A percentile compares a stretch with the other conserved stretches of the same genome.
Conservation (phyloP, 768 basidiomycete species). For the Guyanaporus albipodus region DNA sequence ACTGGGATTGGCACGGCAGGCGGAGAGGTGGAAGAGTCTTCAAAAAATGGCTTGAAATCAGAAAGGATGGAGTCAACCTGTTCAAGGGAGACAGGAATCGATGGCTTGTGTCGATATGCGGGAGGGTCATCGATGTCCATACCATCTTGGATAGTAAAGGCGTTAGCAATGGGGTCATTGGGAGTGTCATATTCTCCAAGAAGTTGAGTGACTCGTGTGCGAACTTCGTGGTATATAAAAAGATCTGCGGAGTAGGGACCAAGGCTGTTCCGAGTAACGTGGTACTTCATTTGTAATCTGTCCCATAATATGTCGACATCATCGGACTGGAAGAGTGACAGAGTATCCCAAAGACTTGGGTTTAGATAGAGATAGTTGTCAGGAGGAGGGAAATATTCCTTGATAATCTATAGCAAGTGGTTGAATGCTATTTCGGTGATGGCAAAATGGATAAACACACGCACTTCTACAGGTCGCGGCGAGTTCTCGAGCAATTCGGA, state of each 20-base stretch:
- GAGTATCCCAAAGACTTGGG: conserved; percentile 50
- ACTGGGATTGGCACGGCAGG: conserved; percentile 39
- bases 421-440: conserved; percentile 1
- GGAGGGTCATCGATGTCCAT: conserved; percentile 31
- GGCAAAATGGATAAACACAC: conserved; percentile 6
- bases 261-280: conserved; percentile 55
- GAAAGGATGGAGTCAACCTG: conserved; percentile 49
- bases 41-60: conserved; percentile 40
- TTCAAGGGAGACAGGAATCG: conserved; percentile 39
- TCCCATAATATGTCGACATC: conserved; percentile 50
- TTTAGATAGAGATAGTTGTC: conserved; percentile 52
- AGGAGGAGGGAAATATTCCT: conserved; percentile 52
- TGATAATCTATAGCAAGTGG: conserved; percentile 43
- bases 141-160: conserved; percentile 14
- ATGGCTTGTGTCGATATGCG: conserved; percentile 9
- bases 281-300: conserved; percentile 60
- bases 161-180: conserved; percentile 16
- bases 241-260: conserved; percentile 75
- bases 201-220: conserved; percentile 43
- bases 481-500: conserved; percentile 61
- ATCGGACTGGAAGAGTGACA: conserved; percentile 38
- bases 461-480: conserved; percentile 64
- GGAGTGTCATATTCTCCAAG: conserved; percentile 27
- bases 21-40: conserved; percentile 25
- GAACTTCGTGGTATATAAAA: conserved; percentile 61